phyloP scores from a whole-genome alignment of 2,329 filamentous ascomycete genomes.

The Xylariaceae sp. region DNA sequence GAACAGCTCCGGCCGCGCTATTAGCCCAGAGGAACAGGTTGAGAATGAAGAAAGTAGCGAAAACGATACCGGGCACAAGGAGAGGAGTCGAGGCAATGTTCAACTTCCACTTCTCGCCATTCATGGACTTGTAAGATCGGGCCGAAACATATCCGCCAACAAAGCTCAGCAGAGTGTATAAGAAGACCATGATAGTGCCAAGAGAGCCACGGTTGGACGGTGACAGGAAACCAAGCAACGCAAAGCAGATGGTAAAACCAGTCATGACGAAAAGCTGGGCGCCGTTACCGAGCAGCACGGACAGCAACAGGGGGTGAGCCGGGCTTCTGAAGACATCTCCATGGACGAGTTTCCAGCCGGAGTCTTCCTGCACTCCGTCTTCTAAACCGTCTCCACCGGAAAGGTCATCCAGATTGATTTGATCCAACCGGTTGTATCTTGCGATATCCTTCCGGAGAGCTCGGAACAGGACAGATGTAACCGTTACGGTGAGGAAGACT shows the following conservation, averaged over 20 bases:
- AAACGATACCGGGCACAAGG: constrained; percentile 80
- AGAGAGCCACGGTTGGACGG: constrained; percentile 93
- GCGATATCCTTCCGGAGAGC: constrained; percentile 93
- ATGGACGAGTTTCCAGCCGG: constrained; percentile 96
- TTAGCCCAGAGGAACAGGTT: constrained; percentile 97
- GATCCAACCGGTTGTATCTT: constrained; percentile 89
- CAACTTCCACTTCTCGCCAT: constrained; percentile 88
- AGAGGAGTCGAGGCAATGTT: constrained; percentile 86
- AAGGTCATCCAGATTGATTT: constrained; percentile 84
- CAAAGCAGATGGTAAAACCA: constrained; percentile 87
- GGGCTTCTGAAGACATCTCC: constrained; percentile 94
- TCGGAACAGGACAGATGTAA: constrained; percentile 84
- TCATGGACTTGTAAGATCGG: constrained; percentile 89
- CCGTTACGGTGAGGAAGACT: constrained; percentile 82
- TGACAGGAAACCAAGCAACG: constrained; percentile 88
- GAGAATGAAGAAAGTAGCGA: constrained; percentile 82
- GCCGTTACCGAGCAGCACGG: constrained; percentile 85
- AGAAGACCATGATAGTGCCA: constrained; percentile 84
- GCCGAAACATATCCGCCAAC: constrained; percentile 88
- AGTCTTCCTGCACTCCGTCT: constrained; percentile 94
- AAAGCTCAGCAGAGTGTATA: constrained; percentile 90
- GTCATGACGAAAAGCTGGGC: constrained; percentile 98
- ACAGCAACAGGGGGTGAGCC: constrained; percentile 74
- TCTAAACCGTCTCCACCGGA: constrained; percentile 73
- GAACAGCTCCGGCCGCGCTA: constrained; percentile 85